Base-by-base conservation (phyloP, 2,329 filamentous ascomycete genomes). In the Pestalotiopsis sp. region DNA sequence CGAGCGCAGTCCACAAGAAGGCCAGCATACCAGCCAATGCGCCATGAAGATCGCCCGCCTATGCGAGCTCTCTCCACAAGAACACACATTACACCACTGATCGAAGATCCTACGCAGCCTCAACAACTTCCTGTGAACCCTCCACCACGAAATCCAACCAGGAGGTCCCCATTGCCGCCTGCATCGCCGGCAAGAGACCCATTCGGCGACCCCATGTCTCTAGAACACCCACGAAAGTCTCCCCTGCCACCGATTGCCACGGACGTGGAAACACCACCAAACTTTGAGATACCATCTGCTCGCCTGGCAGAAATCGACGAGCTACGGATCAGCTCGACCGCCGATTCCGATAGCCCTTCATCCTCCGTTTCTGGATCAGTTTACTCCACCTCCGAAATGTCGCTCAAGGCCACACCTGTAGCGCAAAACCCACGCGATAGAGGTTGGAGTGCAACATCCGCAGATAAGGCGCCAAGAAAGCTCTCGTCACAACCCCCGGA, bases 401-500 rank as follows among this genome's bases (percentile, higher is more conserved):
- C 74, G 64, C 73, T 75, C 66, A 76, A 74, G 70, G 70, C 73
- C 1, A 77, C 75, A 12, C 72, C 76, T 12, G 61, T 75, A 58
- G 74, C 71, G 14, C 73, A 77, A 45, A 77, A 74, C 57, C 71
- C 64, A 12, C 41, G 64, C 25, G 64, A 66, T 39, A 27, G 64
- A 66, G 52, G 41, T 31, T 66, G 56, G 52, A 66, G 63, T 39
- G 31, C 63, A 9, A 49, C 60, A 31, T 23, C 62, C 17, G 49
- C 45, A 7, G 77, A 78, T n/a, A 76, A 74, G 65, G 60, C 71
- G 11, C 72, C 68, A 23, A 73, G 76, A 41, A 81, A 78, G 66
- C 70, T 85, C 39, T 80, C 80, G 5, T 85, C 87, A 66, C 79
- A 77, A 0, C 76, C 80, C 12, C 17, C 61, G 4, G 63, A 49